A percentile compares a stretch with the other conserved stretches of the same genome.
Evolutionary conservation across 2,329 filamentous ascomycete species (phyloP).

Genomic region (Alternaria infectoria): DNA sequence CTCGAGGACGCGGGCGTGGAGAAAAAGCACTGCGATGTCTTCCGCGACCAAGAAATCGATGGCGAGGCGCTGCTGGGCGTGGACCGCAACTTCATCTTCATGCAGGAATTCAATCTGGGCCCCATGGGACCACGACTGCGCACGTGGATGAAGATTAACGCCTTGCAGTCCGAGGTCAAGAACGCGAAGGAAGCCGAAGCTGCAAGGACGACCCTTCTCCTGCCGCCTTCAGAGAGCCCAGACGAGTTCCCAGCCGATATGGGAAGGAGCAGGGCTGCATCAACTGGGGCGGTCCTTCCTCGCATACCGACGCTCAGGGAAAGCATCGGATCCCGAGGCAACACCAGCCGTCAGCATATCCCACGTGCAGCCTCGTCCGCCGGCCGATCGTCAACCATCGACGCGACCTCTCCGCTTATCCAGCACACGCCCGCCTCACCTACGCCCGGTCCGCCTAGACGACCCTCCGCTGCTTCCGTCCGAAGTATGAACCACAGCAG

Average conservation of each 20-base stretch:
- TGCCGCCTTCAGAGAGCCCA: conserved; percentile 38
- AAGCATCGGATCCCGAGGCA: conserved; percentile 34
- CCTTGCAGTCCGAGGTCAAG: conserved; percentile 84
- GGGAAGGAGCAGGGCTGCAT: conserved; percentile 55
- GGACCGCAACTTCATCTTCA: conserved; percentile 93
- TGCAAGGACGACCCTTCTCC: conserved; percentile 42
- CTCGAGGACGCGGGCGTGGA: conserved; percentile 86
- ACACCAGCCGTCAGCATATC: conserved; percentile 32
- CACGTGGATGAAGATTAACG: conserved; percentile 96
- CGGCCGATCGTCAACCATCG: conserved; percentile 39
- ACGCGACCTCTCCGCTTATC: conserved; percentile 52
- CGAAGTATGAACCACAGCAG: conserved; percentile 83
- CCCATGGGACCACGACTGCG: conserved; percentile 88
- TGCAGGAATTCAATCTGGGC: conserved; percentile 93
- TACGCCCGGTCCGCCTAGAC: conserved; percentile 50
- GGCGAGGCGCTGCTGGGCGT: conserved; percentile 92
- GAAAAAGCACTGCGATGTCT: conserved; percentile 88
- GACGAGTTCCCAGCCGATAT: conserved; percentile 47
- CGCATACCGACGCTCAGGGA: conserved; percentile 48
- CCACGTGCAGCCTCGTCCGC: conserved; percentile 44
- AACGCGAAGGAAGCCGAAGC: conserved; percentile 54
- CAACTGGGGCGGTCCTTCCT: conserved; percentile 48
- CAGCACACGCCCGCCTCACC: conserved; percentile 52
- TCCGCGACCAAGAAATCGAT: conserved; percentile 92
- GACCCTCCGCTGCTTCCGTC: conserved; percentile 81